A percentile compares a stretch with the other conserved stretches of the same genome.
Evolutionary conservation across 2,329 filamentous ascomycete species (phyloP).

Genomic region (Pseudocercospora macadamiae): DNA sequence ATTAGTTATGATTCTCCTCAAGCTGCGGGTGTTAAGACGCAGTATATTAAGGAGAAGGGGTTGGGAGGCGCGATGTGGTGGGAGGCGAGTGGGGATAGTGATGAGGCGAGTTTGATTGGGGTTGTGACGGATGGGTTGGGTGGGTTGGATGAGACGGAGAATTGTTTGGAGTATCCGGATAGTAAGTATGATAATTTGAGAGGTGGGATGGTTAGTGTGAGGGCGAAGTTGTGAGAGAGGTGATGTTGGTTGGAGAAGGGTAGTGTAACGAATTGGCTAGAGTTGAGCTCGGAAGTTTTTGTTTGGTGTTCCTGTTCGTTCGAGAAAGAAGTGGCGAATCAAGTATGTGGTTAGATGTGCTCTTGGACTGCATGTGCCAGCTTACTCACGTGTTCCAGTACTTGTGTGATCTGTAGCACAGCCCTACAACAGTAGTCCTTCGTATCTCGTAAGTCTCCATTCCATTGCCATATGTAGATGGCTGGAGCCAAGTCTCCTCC

Average conservation of each 20-base stretch:
- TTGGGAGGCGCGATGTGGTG: conserved; percentile 95
- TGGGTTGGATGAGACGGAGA: conserved; percentile 50
- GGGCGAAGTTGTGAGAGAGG: neutral
- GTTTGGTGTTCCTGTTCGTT: too few relatives aligned
- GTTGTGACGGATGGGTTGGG: conserved; percentile 44
- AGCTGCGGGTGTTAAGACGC: conserved; percentile 69
- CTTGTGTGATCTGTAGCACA: too few relatives aligned
- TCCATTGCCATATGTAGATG: neutral
- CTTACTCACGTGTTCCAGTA: too few relatives aligned
- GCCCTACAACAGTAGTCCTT: too few relatives aligned
- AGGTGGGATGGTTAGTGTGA: conserved; percentile 39
- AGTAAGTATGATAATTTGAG: conserved; percentile 59
- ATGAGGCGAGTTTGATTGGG: conserved; percentile 61
- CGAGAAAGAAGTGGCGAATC: too few relatives aligned
- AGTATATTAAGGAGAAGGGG: conserved; percentile 66
- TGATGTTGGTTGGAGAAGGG: neutral
- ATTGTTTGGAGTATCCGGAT: conserved; percentile 55
- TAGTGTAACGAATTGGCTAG: too few relatives aligned
- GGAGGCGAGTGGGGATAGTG: conserved; percentile 80
- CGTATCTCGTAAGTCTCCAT: too few relatives aligned
- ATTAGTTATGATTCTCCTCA: conserved; percentile 73
- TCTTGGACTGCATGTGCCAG: too few relatives aligned
- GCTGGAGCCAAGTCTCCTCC: neutral
- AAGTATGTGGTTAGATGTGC: too few relatives aligned
- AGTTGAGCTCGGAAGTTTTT: neutral